Evolutionary conservation across 352 stramenopile species (phyloP), one percentile per base, ranked within the genome.

Genomic region (Peronospora farinosa): DNA sequence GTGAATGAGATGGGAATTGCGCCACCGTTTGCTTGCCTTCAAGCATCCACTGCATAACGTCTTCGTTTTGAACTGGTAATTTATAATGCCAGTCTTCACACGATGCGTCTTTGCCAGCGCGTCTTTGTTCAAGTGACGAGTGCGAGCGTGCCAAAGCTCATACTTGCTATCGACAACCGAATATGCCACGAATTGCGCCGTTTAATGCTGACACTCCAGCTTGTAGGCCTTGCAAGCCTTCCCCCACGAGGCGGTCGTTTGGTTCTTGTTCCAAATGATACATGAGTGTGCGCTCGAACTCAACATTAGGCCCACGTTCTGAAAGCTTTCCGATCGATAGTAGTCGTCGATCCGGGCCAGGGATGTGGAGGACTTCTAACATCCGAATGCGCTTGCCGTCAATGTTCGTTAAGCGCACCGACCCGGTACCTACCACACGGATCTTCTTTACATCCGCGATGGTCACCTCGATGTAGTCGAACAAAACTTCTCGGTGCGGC

Each of bases 251-350:
- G 49, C 35, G 6, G 52, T 28, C 31, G 35, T n/a, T n/a, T n/a
- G n/a, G n/a, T n/a, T n/a, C n/a, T n/a, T n/a, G n/a, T n/a, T n/a
- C n/a, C n/a, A n/a, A n/a, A 66, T 61, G 0, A 21, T 19, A 15
- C 44, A 57, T 3, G 32, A 47, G 6, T n/a, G 25, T 17, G 1
- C 7, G 15, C 17, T 41, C 27, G 27, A 61, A 59, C 21, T 69
- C 45, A 1, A 49, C 49, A 1, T 16, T 54, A 15, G 61, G 12
- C 0, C 35, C 53, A 6, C 41, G 31, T 13, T 49, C 15, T 0
- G 60, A 32, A 3, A 68, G 11, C 27, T 56, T 61, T 0, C 10
- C 43, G 7, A 68, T 44, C 0, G 54, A 68, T 2, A 35, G 9
- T 35, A 35, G 10, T 3, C 30, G 30, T 7, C 30, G 7, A 13